Evolutionary conservation across 495 filamentous ascomycete genomes (phyloP).

Genomic region (Aspergillus conjunctus): DNA sequence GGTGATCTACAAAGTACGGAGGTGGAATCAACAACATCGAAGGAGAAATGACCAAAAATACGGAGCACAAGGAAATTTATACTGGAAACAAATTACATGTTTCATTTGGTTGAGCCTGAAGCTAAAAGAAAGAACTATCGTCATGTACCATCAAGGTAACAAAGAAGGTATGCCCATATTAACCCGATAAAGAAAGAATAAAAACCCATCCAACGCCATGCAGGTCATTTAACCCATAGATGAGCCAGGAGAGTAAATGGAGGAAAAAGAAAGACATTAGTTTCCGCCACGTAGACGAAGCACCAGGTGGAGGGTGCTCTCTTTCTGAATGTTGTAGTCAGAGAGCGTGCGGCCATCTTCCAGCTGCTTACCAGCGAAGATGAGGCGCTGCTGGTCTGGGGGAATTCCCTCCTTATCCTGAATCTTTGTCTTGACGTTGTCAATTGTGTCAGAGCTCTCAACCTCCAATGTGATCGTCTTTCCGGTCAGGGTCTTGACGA

Average conservation of each 20-base stretch:
- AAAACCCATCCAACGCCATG: slow-evolving; percentile 50
- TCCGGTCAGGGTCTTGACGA: slow-evolving; percentile 90
- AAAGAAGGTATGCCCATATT: slow-evolving; percentile 38
- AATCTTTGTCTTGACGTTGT: slow-evolving; percentile 92
- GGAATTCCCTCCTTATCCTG: slow-evolving; percentile 93
- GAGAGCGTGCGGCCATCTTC: slow-evolving; percentile 82
- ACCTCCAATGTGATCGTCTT: slow-evolving; percentile 94
- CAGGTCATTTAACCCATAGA: slow-evolving; percentile 40
- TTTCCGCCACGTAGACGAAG: slow-evolving; percentile 85
- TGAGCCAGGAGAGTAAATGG: slow-evolving; percentile 23
- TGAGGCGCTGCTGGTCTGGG: slow-evolving; percentile 85
- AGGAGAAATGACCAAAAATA: neutral
- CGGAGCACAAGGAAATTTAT: neutral
- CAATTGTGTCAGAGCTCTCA: slow-evolving; percentile 86
- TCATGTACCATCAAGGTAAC: slow-evolving; percentile 24
- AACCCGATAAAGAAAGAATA: slow-evolving; percentile 27
- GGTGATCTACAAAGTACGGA: too few species aligned
- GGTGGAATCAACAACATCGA: too few species aligned
- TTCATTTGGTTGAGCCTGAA: neutral
- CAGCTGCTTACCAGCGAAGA: slow-evolving; percentile 89
- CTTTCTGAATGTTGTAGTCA: slow-evolving; percentile 96
- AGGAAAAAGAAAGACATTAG: slow-evolving; percentile 45
- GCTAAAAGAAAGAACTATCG: slow-evolving; percentile 24
- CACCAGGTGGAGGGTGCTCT: slow-evolving; percentile 84
- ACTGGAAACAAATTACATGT: slow-evolving; percentile 1